Base-by-base conservation (phyloP, 129 eudicot genomes). In the Chrysanthemum seticuspe region DNA sequence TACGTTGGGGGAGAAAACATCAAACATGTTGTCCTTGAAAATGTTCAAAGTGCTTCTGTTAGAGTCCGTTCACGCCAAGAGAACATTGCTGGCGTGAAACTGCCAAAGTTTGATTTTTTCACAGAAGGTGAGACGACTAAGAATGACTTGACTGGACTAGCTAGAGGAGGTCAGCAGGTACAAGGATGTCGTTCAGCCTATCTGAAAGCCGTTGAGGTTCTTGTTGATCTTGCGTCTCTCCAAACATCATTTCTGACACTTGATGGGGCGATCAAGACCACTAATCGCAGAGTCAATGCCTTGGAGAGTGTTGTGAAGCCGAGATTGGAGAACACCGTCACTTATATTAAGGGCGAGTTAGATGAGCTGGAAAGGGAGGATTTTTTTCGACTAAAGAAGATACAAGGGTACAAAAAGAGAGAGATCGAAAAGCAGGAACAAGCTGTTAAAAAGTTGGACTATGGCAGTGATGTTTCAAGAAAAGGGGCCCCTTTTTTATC, bases 311-410 rank as follows among this genome's bases (percentile, higher is more conserved):
- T 91, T 52, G 96, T 88, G 76, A 91, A 88, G 80, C 97, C 96
- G 1, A 82, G 84, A 67, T 18, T 91, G 44, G 97, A 91, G 72
- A 91, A 91, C 70, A 91, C 97, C 0, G 85, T 91, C 66, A 63
- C 19, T 70, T 91, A 91, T 82, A 88, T 88, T 54, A 91, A 88
- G 78, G 93, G 91, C 21, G 93, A 91, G 84, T 61, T 88, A 73
- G 96, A 91, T 80, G 97, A 85, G 74, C 76, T 91, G 66, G 97
- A 91, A 76, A 84, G 97, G 63, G 97, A 91, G 84, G 97, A 91
- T 76, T 91, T 91, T 74, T 88, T 91, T 58, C 81, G 96, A 81
- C 78, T 91, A 77, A 91, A 91, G 78, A 88, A 91, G 85, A 85
- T 85, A 52, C 96, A 91, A 76, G 96, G 86, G 19, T 88, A 34